Base-by-base conservation (phyloP, 768 basidiomycete species). In the Boletellus ananas region DNA sequence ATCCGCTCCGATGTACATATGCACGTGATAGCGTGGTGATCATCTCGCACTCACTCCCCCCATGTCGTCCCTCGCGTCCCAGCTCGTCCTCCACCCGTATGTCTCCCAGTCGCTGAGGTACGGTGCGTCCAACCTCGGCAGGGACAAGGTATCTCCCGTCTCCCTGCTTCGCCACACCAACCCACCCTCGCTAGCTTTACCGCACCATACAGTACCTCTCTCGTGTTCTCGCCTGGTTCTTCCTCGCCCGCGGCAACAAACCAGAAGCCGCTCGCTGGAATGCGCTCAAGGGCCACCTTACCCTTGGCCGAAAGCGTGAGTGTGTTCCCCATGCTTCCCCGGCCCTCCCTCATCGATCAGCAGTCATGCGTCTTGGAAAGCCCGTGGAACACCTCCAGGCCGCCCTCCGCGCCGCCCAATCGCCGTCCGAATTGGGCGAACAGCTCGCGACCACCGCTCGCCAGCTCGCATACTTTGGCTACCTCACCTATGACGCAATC, bases 351-450 rank as follows among this genome's bases (percentile, higher is more conserved):
- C 3, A 58, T 39, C 40, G 3, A 13, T 16, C 43, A 10, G 16
- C 56, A 98, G 95, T 96, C 34, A 75, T 98, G 77, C 84, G 96
- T 14, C 74, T 99, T 46, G 92, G 93, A 58, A 95, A 97, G 70
- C 93, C 94, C 8, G 59, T 94, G 55, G 96, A 99, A 64, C 92
- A 96, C 70, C 74, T 94, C 6, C 95, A 98, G 66, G 83, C 91
- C 1, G 94, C 91, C 27, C 72, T 96, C 39, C 85, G 84, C 45
- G 84, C 87, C 17, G 72, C 82, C 3, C 69, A 83, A 23, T 64
- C 78, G 1, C 54, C 80, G 4, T 75, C 76, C 6, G 78, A 83
- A 49, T 58, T 83, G 1, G 70, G 77, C 11, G 90, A 97, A 63
- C 85, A 86, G 54, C 72, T 94, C 48, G 79, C 87, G 1, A 83